Evolutionary conservation across 2,329 filamentous ascomycete genomes (phyloP), one percentile per base, ranked within the genome.

Genomic region (Alternaria sp.): DNA sequence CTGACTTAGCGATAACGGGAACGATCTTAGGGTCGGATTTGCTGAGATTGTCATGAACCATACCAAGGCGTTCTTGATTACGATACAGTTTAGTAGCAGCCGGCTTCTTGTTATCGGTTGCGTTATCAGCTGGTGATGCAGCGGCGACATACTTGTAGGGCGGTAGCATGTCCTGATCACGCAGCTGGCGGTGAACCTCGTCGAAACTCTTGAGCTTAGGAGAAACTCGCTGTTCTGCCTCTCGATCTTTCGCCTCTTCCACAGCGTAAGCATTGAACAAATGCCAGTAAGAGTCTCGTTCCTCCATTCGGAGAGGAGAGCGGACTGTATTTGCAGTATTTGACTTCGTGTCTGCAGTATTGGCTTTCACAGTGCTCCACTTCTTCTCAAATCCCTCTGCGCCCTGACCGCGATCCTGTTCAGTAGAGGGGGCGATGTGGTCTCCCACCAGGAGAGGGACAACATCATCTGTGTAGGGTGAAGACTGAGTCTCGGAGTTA

Each of bases 191-290:
- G 11, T 40, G 45, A 9, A 51, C 45, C n/a, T 57, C 30, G 10
- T 48, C 43, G 11, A 59, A 43, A 10, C 49, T 54, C 6, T 22
- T 54, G 50, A 59, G 50, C 50, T 59, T 43, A n/a, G 46, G 46
- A 38, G 20, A 43, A 27, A 30, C 30, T 14, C 8, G 20, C 16
- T 41, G 22, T 25, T 36, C n/a, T 48, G 18, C 9, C 7, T 16
- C 20, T 25, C 7, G 18, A 5, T 40, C n/a, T 32, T 36, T n/a
- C 38, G 36, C 28, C 11, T 14, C 22, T 7, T 14, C n/a, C 11
- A 14, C 32, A 40, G 18, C 20, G 4, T 8, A 28, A 50, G 30
- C 20, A 36, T 14, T 16, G 2, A 22, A 7, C 5, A 9, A 34
- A 28, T 20, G 30, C 3, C 36, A 10, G 16, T 7, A 6, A 38